Evolutionary conservation across 2,329 filamentous ascomycete species (phyloP).

Genomic region (Orbilia oligospora): DNA sequence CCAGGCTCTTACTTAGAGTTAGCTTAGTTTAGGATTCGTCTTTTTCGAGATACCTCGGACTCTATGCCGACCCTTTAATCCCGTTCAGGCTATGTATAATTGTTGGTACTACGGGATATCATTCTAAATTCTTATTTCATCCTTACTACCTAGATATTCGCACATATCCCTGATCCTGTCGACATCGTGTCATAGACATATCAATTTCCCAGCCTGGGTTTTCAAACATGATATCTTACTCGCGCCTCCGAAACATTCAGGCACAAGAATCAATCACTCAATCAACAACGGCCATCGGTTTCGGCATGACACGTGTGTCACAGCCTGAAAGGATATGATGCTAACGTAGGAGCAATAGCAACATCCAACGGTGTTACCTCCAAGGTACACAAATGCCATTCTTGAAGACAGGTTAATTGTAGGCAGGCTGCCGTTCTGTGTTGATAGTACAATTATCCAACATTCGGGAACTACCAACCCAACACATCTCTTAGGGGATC

Average conservation of each 20-base stretch:
- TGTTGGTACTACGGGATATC: not conserved
- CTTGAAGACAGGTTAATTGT: not conserved
- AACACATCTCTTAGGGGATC: constrained; percentile 6
- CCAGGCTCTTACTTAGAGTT: not conserved
- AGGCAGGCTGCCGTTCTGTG: constrained; percentile 7
- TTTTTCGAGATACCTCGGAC: not conserved
- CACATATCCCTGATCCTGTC: constrained; percentile 12
- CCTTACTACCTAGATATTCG: not conserved
- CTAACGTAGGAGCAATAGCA: constrained; percentile 1
- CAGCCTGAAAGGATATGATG: constrained; percentile 21
- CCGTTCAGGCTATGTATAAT: not conserved
- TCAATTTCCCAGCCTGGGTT: not conserved
- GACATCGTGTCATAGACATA: not conserved
- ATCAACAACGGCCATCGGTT: constrained; percentile 10
- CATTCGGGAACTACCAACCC: constrained; percentile 10
- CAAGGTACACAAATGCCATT: not conserved
- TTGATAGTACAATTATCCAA: constrained; percentile 28
- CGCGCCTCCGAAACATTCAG: constrained; percentile 16
- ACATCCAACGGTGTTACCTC: not conserved
- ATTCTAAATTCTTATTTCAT: constrained; percentile 4
- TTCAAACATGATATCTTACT: not conserved
- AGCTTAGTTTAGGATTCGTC: not conserved
- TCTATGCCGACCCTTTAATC: not conserved
- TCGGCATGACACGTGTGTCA: constrained; percentile 3
- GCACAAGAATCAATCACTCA: not conserved